phyloP scores from a whole-genome alignment of 208 protist genomes.

The Lotmaria passim region DNA sequence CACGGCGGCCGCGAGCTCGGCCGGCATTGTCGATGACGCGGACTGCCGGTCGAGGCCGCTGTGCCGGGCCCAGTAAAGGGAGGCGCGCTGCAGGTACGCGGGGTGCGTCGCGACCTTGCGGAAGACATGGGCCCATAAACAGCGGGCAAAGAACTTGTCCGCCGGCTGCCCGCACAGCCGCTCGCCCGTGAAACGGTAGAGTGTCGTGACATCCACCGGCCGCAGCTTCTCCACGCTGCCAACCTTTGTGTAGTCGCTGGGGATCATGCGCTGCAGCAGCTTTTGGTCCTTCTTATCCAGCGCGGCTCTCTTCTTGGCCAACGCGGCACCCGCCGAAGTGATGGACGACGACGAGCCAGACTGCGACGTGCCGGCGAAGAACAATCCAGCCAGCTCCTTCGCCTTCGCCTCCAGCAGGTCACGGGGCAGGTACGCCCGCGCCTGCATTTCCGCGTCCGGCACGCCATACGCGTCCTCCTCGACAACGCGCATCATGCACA shows the following conservation, averaged over 20 bases:
- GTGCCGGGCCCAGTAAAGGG: conserved; percentile 87
- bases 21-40: conserved; percentile 61
- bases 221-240: conserved; percentile 83
- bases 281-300: conserved; percentile 86
- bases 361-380: conserved; percentile 36
- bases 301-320: conserved; percentile 6
- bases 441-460: conserved; percentile 79
- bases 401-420: conserved; percentile 63
- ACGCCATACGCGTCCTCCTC: conserved; percentile 73
- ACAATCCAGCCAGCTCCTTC: conserved; percentile 46
- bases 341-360: neutral
- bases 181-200: conserved; percentile 85
- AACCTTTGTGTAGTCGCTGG: conserved; percentile 72
- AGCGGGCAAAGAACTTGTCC: conserved; percentile 63
- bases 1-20: conserved; percentile 66
- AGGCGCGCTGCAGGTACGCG: conserved; percentile 68
- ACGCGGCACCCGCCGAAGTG: neutral
- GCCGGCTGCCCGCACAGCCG: conserved; percentile 44
- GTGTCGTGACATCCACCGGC: conserved; percentile 75
- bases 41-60: conserved; percentile 58
- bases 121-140: conserved; percentile 81
- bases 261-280: conserved; percentile 73
- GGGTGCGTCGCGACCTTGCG: conserved; percentile 84
- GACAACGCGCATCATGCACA: conserved; percentile 91
- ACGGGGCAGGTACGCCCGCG: conserved; percentile 72